Conservation (phyloP, 345 rosid species). For the Camelina neglecta region DNA sequence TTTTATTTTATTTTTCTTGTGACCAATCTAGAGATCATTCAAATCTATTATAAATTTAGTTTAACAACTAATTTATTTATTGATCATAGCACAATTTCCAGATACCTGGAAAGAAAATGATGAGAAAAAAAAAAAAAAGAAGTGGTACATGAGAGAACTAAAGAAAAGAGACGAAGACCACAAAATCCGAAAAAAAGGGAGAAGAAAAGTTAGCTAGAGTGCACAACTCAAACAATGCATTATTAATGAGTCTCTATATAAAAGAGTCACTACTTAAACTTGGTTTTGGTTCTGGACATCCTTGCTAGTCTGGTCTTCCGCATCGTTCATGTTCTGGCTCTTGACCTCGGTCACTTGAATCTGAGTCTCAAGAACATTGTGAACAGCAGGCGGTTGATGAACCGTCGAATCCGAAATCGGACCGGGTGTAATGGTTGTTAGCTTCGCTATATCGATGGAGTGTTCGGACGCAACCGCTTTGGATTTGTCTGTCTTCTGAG, state of each 20-base stretch:
- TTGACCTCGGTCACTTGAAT: conserved; percentile 26
- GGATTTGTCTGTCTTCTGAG: conserved; percentile 26
- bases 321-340: conserved; percentile 18
- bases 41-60: neutral
- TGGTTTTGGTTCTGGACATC: conserved; percentile 32
- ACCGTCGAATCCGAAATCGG: conserved; percentile 5
- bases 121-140: neutral
- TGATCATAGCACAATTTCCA: conserved; percentile 33
- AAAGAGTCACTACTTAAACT: conserved; percentile 30
- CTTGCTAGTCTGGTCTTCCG: conserved; percentile 17
- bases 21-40: neutral
- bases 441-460: conserved; percentile 41
- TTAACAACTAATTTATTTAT: conserved; percentile 7
- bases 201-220: conserved; percentile 21
- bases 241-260: conserved; percentile 40
- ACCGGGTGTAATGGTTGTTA: conserved; percentile 20
- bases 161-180: conserved; percentile 10
- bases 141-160: conserved; percentile 20
- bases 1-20: neutral
- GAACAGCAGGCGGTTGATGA: neutral
- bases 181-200: neutral
- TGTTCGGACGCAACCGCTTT: conserved; percentile 36
- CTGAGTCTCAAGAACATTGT: conserved; percentile 28
- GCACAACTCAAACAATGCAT: conserved; percentile 44
- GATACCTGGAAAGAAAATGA: conserved; percentile 35